These are phyloP conservation scores for Ustilago sp. DNA, from an alignment of 1,284 basidiomycete species.

Conservation along the genomic window DNA sequence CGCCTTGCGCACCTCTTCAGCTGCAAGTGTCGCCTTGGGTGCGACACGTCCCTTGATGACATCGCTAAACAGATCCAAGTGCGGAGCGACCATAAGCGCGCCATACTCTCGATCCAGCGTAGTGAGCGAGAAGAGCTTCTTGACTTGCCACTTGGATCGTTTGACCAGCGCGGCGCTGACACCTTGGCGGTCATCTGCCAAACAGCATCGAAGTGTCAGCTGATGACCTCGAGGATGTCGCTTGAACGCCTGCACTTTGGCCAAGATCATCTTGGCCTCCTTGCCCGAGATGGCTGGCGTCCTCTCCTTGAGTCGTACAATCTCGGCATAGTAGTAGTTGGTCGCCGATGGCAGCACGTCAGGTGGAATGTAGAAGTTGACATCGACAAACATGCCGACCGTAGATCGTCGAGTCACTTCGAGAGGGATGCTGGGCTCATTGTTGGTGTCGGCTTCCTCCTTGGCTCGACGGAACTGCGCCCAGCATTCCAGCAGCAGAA, in stretches of 20 bases:
- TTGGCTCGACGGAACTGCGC: slow-evolving; percentile 82
- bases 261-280: slow-evolving; percentile 73
- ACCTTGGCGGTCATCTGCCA: slow-evolving; percentile 69
- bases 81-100: slow-evolving; percentile 83
- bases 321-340: slow-evolving; percentile 68
- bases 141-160: slow-evolving; percentile 79
- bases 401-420: slow-evolving; percentile 50
- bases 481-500: slow-evolving; percentile 93
- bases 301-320: slow-evolving; percentile 82
- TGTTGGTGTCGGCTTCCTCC: slow-evolving; percentile 74
- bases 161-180: slow-evolving; percentile 71
- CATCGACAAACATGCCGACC: slow-evolving; percentile 55
- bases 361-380: slow-evolving; percentile 45
- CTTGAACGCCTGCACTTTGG: slow-evolving; percentile 81
- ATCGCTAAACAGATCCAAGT: slow-evolving; percentile 80
- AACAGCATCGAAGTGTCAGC: slow-evolving; percentile 72
- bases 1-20: slow-evolving; percentile 72
- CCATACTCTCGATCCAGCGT: slow-evolving; percentile 93
- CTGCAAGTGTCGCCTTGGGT: slow-evolving; percentile 72
- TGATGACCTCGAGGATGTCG: slow-evolving; percentile 72
- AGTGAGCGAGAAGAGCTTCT: slow-evolving; percentile 87
- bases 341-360: slow-evolving; percentile 34
- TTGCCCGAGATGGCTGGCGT: slow-evolving; percentile 81
- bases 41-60: slow-evolving; percentile 78
- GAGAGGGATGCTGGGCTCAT: slow-evolving; percentile 33